These are phyloP conservation scores for Pochonia chlamydosporia DNA, from an alignment of 2,329 filamentous ascomycete species.

Conservation along the genomic window DNA sequence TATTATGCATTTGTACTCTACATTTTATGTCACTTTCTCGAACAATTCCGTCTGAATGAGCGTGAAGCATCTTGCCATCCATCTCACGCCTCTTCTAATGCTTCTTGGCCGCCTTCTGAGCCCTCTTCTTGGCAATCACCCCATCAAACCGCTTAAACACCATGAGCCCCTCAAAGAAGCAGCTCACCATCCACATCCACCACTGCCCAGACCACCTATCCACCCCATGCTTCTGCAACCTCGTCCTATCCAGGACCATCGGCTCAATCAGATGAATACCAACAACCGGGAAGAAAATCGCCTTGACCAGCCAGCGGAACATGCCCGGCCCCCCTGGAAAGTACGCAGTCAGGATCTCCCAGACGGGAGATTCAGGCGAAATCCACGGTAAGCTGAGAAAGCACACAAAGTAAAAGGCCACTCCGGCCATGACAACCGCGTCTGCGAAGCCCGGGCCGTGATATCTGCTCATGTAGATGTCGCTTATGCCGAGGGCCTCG, in stretches of 20 bases:
- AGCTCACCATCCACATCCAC: slow-evolving; percentile 47
- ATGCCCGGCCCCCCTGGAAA: slow-evolving; percentile 54
- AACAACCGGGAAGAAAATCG: slow-evolving; percentile 54
- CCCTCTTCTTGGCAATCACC: slow-evolving; percentile 36
- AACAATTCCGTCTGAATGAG: too few species aligned
- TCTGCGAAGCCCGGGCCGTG: slow-evolving; percentile 37
- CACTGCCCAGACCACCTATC: slow-evolving; percentile 40
- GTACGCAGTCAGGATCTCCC: slow-evolving; percentile 40
- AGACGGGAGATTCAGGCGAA: slow-evolving; percentile 42
- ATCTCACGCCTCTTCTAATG: too few species aligned
- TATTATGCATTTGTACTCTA: too few species aligned
- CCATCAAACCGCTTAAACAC: slow-evolving; percentile 47
- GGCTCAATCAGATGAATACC: slow-evolving; percentile 61
- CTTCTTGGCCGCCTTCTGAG: slow-evolving; percentile 34
- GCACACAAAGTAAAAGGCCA: slow-evolving; percentile 47
- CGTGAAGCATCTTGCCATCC: too few species aligned
- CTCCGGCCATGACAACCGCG: slow-evolving; percentile 46
- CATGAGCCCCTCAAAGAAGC: slow-evolving; percentile 48
- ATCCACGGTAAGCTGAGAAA: slow-evolving; percentile 46
- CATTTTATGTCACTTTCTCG: too few species aligned
- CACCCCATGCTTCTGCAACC: slow-evolving; percentile 43
- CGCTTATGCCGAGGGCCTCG: slow-evolving; percentile 51
- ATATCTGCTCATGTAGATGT: slow-evolving; percentile 36
- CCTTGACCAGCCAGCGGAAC: slow-evolving; percentile 53
- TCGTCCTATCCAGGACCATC: slow-evolving; percentile 40